Evolutionary conservation across 73 alveolate genomes (phyloP), one percentile per base, ranked within the genome.

Genomic region (Symbiodinium pilosum): DNA sequence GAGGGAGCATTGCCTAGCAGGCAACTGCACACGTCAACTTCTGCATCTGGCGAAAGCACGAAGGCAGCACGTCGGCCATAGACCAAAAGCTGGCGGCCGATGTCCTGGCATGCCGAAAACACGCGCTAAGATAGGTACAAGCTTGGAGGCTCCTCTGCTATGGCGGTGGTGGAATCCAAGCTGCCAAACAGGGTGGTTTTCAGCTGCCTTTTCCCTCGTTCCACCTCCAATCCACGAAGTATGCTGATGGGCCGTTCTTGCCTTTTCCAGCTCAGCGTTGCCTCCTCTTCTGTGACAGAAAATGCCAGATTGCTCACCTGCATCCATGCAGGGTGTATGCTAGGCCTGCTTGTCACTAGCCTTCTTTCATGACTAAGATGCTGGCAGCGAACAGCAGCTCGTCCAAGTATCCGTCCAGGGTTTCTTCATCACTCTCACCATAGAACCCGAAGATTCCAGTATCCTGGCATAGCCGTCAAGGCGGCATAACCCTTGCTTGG

Each of bases 261-360:
- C n/a, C 9, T 68, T 18, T 4, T 39, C 32, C 6, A 81, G 24
- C 16, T 21, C 18, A 39, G 24, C 28, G 26, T 18, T 34, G 36
- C 95, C 95, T 88, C 95, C 71, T 88, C 95, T 43, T 88, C 95
- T 43, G 95, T 88, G 43, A 88, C 95, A 32, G 95, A 88, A 75
- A 88, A 88, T 39, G 95, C 95, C 44, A 88, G 73, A 40, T 88
- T 88, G 83, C 95, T 88, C 73, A 88, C 86, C 95, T 88, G 5
- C 39, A 14, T 75, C 21, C 41, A n/a, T 34, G 51, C 40, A 26
- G 28, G 38, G 84, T 26, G 32, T 75, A 32, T 38, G 41, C 21
- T 11, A 11, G 21, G 41, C n/a, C n/a, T n/a, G n/a, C n/a, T n/a
- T n/a, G n/a, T 21, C 8, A 39, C 54, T 54, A 83, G 7, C 73